Evolutionary conservation across 352 stramenopile genomes (phyloP), one percentile per base, ranked within the genome.

Genomic region (Pythium phragmitis): DNA sequence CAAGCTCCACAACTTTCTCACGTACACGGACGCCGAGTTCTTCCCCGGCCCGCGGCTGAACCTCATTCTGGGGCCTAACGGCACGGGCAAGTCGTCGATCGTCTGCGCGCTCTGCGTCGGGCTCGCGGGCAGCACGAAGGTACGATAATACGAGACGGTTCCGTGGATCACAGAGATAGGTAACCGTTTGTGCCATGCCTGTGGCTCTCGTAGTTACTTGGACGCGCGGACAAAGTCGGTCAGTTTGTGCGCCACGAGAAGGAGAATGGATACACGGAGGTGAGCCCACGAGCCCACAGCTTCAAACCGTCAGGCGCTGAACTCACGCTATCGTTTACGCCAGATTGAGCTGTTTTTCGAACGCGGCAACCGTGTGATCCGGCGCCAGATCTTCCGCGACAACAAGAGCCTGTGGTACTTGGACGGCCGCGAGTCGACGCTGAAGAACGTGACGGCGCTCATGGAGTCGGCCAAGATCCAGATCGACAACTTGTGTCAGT

Each of bases 401-500:
- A 93, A 95, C 68, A 88, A 77, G 66, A 94, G 84, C 59, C 80
- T 80, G 53, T 96, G 87, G 87, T 79, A 87, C 55, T 71, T 96
- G 28, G 79, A 96, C 48, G 84, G 79, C 17, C 79, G 71, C 26
- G 81, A 91, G 50, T 68, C 79, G 30, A 89, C 80, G 45, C 77
- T 90, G 5, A 92, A 89, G 61, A 76, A 81, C 12, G 74, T 96
- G 28, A 73, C 68, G 7, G 72, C 89, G 14, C 61, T 98, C 7
- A 95, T 98, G 59, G 68, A 88, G 41, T 67, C 77, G 16, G 77
- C 91, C n/a, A 85, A 94, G 39, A 99, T 99, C 63, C 85, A 98
- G 63, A 96, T 99, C 69, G 94, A 98, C 74, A 99, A 99, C 68
- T 80, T 99, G 36, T 99, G 97, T 62, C 98, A 98, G 48, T 99